A percentile compares a stretch with the other conserved stretches of the same genome.
Conservation (phyloP, 2,329 filamentous ascomycete species). For the Chalaropsis thielavioides region DNA sequence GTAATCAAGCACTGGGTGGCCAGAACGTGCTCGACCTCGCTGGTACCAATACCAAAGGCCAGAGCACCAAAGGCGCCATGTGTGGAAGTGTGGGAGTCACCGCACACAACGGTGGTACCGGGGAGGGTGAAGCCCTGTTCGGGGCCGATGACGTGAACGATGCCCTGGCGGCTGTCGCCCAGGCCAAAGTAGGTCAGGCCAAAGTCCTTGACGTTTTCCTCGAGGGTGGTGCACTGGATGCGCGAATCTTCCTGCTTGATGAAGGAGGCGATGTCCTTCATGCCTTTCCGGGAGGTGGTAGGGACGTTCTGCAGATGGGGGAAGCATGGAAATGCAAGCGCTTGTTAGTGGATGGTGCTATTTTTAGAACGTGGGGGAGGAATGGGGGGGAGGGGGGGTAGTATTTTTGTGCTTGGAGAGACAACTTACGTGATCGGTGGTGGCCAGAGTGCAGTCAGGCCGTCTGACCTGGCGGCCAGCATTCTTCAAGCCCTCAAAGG, state of each 20-base stretch:
- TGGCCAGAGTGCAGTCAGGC: slow-evolving; percentile 92
- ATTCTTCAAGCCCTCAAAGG: slow-evolving; percentile 88
- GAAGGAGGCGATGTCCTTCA: slow-evolving; percentile 88
- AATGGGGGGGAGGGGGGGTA: no score
- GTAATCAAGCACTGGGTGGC: slow-evolving; percentile 93
- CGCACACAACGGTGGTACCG: slow-evolving; percentile 91
- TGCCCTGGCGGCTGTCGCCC: slow-evolving; percentile 90
- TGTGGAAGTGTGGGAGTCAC: slow-evolving; percentile 95
- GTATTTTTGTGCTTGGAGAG: background rate
- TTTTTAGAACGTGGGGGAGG: slow-evolving; percentile 6
- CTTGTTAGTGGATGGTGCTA: slow-evolving; percentile 19
- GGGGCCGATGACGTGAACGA: slow-evolving; percentile 95
- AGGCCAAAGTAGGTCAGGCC: slow-evolving; percentile 95
- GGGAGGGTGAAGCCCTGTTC: slow-evolving; percentile 98
- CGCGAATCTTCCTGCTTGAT: slow-evolving; percentile 90
- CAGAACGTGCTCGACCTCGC: slow-evolving; percentile 95
- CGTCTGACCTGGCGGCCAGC: slow-evolving; percentile 75
- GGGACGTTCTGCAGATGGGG: slow-evolving; percentile 61
- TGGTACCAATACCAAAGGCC: slow-evolving; percentile 94
- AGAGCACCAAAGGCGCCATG: slow-evolving; percentile 92
- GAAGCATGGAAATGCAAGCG: background rate
- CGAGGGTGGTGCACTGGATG: slow-evolving; percentile 85
- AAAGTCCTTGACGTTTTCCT: slow-evolving; percentile 95
- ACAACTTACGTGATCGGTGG: slow-evolving; percentile 76
- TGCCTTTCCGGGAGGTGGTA: slow-evolving; percentile 74